Conservation (phyloP, 1,139 yeast genomes). For the Yamadazyma spencermartinsiae region DNA sequence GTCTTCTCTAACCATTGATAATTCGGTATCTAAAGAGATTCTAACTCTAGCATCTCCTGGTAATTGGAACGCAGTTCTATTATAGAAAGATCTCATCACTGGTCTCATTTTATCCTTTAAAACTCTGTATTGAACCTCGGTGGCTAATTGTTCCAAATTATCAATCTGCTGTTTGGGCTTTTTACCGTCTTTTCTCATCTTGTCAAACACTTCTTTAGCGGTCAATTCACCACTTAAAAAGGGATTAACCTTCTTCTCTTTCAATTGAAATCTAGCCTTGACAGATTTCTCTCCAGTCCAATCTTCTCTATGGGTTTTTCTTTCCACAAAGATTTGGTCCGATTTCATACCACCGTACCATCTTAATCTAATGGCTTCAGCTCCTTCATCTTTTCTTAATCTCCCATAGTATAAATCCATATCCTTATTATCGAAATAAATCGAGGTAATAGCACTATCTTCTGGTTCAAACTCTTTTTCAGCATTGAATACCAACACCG, state of each 20-base stretch:
- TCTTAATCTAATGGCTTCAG: conserved; percentile 95
- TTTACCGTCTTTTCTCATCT: conserved; percentile 89
- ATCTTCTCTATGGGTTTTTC: conserved; percentile 97
- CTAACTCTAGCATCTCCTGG: conserved; percentile 99
- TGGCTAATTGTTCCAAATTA: conserved; percentile 85
- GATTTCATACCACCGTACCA: conserved; percentile 99
- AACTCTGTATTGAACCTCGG: conserved; percentile 88
- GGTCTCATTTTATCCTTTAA: conserved; percentile 85
- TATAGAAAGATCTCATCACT: conserved; percentile 92
- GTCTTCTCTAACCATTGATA: conserved; percentile 95
- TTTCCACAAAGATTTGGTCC: conserved; percentile 90
- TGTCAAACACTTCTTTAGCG: conserved; percentile 86
- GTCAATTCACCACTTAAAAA: conserved; percentile 83
- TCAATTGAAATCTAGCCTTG: conserved; percentile 90
- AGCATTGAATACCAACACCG: conserved; percentile 93
- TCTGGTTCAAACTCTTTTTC: conserved; percentile 93
- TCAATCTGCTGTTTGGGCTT: conserved; percentile 86
- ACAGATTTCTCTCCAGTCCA: conserved; percentile 99
- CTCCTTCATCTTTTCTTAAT: conserved; percentile 95
- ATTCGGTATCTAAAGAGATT: conserved; percentile 93
- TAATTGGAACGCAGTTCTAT: conserved; percentile 96
- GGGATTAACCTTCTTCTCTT: conserved; percentile 86
- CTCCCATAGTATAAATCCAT: conserved; percentile 94
- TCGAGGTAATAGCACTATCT: conserved; percentile 94
- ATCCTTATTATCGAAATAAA: conserved; percentile 85